Percentiles rank a stretch among this genome's conserved stretches.
Conservation (phyloP, 2,329 filamentous ascomycete genomes). For the Aureobasidium leucospermi region DNA sequence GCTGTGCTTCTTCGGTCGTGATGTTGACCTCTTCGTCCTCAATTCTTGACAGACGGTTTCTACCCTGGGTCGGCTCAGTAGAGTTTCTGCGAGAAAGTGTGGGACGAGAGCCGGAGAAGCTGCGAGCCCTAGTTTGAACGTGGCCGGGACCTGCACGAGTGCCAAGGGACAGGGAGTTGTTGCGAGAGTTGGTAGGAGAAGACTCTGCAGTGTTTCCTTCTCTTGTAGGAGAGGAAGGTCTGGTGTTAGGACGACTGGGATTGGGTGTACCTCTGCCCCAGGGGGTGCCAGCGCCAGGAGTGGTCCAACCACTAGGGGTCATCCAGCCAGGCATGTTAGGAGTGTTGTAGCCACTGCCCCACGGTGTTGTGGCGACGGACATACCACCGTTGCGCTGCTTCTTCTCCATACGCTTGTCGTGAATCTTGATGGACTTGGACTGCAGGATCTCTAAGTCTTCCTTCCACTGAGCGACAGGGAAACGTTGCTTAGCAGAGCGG, state of each 20-base stretch:
- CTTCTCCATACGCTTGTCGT: conserved; percentile 38
- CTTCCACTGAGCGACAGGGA: conserved; percentile 61
- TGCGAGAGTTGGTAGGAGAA: conserved; percentile 13
- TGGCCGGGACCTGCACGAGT: conserved; percentile 35
- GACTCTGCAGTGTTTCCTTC: conserved; percentile 1
- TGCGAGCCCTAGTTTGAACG: not conserved
- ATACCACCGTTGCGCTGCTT: conserved; percentile 25
- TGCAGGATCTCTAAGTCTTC: conserved; percentile 58
- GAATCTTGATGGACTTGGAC: conserved; percentile 51
- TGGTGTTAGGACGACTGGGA: conserved; percentile 25
- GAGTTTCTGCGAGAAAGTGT: conserved; percentile 22
- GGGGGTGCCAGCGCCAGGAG: conserved; percentile 33
- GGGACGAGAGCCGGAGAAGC: conserved; percentile 4
- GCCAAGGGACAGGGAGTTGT: conserved; percentile 28
- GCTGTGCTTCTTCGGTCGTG: conserved; percentile 24
- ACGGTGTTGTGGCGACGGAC: conserved; percentile 21
- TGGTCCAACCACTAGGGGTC: conserved; percentile 37
- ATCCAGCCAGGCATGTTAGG: conserved; percentile 29
- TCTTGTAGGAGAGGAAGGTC: conserved; percentile 26
- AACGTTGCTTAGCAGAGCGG: conserved; percentile 56
- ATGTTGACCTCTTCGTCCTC: conserved; percentile 27
- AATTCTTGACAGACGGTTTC: conserved; percentile 20
- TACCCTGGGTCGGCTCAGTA: conserved; percentile 19
- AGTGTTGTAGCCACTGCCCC: conserved; percentile 28
- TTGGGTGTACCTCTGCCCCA: conserved; percentile 22